These are phyloP conservation scores for Didymella glomerata DNA, from an alignment of 2,329 filamentous ascomycete genomes.

Conservation along the genomic window DNA sequence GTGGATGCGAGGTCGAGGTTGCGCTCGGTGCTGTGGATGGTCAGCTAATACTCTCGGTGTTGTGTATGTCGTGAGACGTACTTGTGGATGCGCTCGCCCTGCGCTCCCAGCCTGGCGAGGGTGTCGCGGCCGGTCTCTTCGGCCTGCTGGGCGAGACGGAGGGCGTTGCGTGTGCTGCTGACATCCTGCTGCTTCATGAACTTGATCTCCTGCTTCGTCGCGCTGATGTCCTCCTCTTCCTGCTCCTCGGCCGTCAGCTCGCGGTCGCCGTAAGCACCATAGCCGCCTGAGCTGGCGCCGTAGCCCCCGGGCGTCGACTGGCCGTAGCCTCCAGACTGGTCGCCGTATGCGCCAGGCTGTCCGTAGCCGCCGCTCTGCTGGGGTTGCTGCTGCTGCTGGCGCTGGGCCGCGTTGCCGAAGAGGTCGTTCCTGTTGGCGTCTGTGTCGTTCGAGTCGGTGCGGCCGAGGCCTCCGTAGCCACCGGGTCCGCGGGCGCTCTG, in stretches of 20 bases:
- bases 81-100: constrained; percentile 51
- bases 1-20: constrained; percentile 82
- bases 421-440: constrained; percentile 70
- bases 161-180: constrained; percentile 72
- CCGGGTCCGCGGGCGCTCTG: constrained; percentile 43
- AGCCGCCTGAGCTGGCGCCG: constrained; percentile 43
- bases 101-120: constrained; percentile 41
- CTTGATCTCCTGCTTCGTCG: constrained; percentile 76
- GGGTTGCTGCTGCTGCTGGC: constrained; percentile 56
- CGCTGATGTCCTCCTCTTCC: constrained; percentile 75
- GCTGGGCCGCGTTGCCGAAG: constrained; percentile 66
- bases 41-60: constrained; percentile 20
- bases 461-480: constrained; percentile 51
- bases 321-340: constrained; percentile 32
- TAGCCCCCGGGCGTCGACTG: constrained; percentile 31
- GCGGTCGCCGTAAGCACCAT: constrained; percentile 69
- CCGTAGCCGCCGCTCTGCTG: constrained; percentile 40
- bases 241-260: constrained; percentile 83
- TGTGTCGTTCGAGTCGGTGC: constrained; percentile 55
- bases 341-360: constrained; percentile 38
- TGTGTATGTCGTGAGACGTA: constrained; percentile 3
- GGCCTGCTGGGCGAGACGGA: constrained; percentile 68
- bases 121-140: constrained; percentile 71
- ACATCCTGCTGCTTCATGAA: constrained; percentile 78
- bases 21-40: constrained; percentile 64